Evolutionary conservation across 305 asterid species (phyloP), one percentile per base, ranked within the genome.

Genomic region (Vinca major): DNA sequence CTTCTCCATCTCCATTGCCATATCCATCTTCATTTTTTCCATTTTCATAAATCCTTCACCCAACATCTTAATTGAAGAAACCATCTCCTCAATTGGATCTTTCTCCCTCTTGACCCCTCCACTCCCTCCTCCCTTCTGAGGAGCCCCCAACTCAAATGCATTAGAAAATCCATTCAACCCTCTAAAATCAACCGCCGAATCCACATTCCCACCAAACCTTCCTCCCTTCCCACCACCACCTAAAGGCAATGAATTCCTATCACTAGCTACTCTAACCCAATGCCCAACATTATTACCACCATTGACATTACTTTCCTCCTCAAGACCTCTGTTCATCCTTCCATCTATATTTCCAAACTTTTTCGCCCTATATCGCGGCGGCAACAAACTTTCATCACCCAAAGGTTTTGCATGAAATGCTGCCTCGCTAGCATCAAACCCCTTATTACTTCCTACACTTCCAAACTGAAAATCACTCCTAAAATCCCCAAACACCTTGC

Each of bases 1-100:
- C 20, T 82, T 81, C 83, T 91, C 96, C 64, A 89, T 86, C 74
- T 91, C 96, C 71, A 90, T 78, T 2, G 92, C 91, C 95, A 91
- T 84, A 21, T 89, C 97, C 95, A 91, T 89, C 78, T 91, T 91
- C 79, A 85, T 92, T 40, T 79, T 80, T 80, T 91, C 97, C 86
- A 89, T 78, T 74, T 78, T 87, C 83, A 91, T 72, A 66, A 87
- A 87, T 39, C 93, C 95, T 73, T 91, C 96, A 7, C 93, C 95
- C 74, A 91, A 62, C 70, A 80, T 14, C 71, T 80, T 87, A 17
- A 91, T 86, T 16, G 97, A 88, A 17, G 51, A 76, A 54, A 83
- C 95, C 66, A 91, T 85, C 65, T 89, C 90, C 65, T 86, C 96
- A 33, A 87, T 36, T 1, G 79, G 87, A 63, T 79, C 72, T 63